Evolutionary conservation across 768 basidiomycete species (phyloP).

Genomic region (Lactarius quietus): DNA sequence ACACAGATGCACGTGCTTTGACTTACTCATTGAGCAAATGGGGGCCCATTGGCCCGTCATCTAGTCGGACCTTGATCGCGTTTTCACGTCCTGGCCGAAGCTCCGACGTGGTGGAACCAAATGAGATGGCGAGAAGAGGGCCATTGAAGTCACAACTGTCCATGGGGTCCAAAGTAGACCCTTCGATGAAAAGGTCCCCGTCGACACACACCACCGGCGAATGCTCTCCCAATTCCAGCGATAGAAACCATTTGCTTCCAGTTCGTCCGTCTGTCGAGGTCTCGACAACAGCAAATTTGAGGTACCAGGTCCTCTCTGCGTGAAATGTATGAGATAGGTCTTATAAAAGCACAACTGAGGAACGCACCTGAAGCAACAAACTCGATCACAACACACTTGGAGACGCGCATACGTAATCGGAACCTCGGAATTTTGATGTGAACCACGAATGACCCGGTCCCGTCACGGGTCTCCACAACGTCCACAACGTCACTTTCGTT

Average conservation of each 20-base stretch:
- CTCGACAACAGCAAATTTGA: slow-evolving; percentile 38
- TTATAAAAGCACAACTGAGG: background rate
- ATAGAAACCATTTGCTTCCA: slow-evolving; percentile 45
- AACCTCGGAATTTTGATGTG: slow-evolving; percentile 55
- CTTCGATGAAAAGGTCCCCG: slow-evolving; percentile 7
- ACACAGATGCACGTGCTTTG: background rate
- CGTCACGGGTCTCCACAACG: slow-evolving; percentile 40
- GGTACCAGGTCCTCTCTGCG: slow-evolving; percentile 55
- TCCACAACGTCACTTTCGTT: slow-evolving; percentile 51
- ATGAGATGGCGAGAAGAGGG: background rate
- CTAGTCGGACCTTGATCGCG: slow-evolving; percentile 3
- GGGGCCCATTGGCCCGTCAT: slow-evolving; percentile 23
- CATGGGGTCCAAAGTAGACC: background rate
- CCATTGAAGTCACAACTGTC: background rate
- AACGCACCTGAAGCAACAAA: slow-evolving; percentile 58
- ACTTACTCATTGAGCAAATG: slow-evolving; percentile 54
- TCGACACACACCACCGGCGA: slow-evolving; percentile 40
- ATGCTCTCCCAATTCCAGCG: slow-evolving; percentile 52
- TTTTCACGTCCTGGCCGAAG: slow-evolving; percentile 4
- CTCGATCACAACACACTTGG: slow-evolving; percentile 51
- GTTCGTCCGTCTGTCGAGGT: slow-evolving; percentile 17
- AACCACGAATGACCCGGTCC: slow-evolving; percentile 48
- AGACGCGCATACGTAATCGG: slow-evolving; percentile 65
- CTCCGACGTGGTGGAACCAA: slow-evolving; percentile 4
- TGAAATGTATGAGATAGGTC: background rate